Percentiles rank a stretch among this genome's conserved stretches.
Evolutionary conservation across 2,329 filamentous ascomycete species (phyloP).

Genomic region (Fusarium napiforme): DNA sequence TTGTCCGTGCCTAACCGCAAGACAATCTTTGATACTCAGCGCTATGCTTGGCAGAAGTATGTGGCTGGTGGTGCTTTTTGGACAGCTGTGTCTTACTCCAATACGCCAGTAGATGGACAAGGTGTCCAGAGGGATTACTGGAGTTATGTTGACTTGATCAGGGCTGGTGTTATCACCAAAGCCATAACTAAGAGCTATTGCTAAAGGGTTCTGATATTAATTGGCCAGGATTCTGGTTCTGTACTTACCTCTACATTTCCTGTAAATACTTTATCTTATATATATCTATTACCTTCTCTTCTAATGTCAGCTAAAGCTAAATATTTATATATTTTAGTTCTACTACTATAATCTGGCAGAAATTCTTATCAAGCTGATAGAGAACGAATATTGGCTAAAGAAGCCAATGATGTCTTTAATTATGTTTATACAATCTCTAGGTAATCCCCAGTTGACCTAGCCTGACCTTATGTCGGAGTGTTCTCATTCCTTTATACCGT

Average conservation of each 20-base stretch:
- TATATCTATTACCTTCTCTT: no score
- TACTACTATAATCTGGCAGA: no score
- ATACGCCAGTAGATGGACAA: neutral
- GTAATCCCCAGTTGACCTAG: accelerated
- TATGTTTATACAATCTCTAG: no score
- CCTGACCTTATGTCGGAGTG: accelerated
- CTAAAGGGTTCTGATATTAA: neutral
- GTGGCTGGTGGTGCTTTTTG: neutral
- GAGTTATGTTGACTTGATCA: neutral
- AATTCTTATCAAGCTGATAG: no score
- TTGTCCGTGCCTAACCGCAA: neutral
- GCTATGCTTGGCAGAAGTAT: neutral
- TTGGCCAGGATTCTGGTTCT: accelerated
- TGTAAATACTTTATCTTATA: no score
- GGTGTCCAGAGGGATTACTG: neutral
- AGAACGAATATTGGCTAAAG: no score
- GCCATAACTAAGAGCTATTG: neutral
- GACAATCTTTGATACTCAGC: neutral
- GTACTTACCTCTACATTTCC: accelerated
- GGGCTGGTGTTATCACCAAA: neutral
- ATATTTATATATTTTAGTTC: no score
- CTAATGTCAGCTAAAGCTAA: no score
- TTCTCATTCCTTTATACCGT: neutral
- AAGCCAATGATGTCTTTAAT: no score
- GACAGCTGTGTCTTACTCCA: neutral